Evolutionary conservation across 768 basidiomycete species (phyloP), one percentile per base, ranked within the genome.

Genomic region (Leccinum pellstonianum): DNA sequence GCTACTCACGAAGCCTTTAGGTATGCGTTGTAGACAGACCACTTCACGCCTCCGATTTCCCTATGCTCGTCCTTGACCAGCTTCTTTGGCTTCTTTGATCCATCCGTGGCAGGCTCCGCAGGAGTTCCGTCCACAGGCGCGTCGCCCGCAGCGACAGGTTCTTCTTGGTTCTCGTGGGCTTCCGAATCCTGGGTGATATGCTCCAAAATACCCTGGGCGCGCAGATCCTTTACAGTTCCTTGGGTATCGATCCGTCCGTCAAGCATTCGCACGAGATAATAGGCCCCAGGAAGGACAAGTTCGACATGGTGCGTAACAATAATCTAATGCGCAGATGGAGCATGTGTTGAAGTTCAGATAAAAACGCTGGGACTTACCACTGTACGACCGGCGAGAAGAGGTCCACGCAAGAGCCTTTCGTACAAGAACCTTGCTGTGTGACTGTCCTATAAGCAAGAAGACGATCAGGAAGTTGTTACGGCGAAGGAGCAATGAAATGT

Each of bases 291-390:
- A 7, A 92, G 81, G 17, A 93, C 86, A 1, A 95, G 81, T 53
- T 93, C 89, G 27, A 93, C 86, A 66, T 93, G 91, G 62, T 94
- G 92, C 0, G 91, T 91, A 37, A 94, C 91, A 4, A 88, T 77
- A 43, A 88, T 76, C 86, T 86, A 59, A 3, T 10, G 11, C 1
- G 29, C 3, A 29, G 21, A 52, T 63, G 35, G 60, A 43, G 9
- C 9, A 52, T 10, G 41, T 4, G 4, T 10, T 3, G 10, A 11
- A 1, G 27, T 10, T 52, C 14, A 17, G 6, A 49, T 6, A 8
- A 46, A 25, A 3, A 3, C n/a, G 21, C 5, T 31, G 17, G 33
- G n/a, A 69, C 79, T 60, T 59, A 87, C 79, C 35, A 93, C 86
- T 0, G 92, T 93, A 31, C 91, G 82, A 55, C 84, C 78, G 1